Conservation (phyloP, 768 basidiomycete species). For the Mycena vulgaris region DNA sequence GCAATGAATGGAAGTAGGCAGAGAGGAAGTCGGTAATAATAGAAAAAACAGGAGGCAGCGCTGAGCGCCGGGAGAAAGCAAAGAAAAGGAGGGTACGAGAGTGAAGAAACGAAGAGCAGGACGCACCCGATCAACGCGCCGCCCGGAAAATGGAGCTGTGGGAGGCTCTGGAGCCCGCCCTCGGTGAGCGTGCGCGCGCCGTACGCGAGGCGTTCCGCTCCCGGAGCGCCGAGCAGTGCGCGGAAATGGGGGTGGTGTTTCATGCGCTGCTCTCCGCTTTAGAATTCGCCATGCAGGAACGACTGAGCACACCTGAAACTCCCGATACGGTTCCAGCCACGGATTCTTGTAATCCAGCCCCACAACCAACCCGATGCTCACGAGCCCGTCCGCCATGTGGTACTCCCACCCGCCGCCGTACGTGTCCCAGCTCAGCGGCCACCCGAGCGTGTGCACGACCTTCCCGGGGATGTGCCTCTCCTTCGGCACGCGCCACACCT, state of each 20-base stretch:
- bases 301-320: constrained; percentile 81
- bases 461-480: constrained; percentile 58
- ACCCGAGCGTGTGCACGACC: constrained; percentile 95
- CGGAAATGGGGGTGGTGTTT: constrained; percentile 97
- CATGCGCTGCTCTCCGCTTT: constrained; percentile 66
- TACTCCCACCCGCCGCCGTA: constrained; percentile 97
- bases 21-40: no score
- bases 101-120: not conserved
- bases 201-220: constrained; percentile 83
- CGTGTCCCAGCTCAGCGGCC: constrained; percentile 87
- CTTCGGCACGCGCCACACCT: constrained; percentile 92
- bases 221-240: constrained; percentile 70
- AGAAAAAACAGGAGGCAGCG: no score
- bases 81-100: not conserved
- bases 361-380: constrained; percentile 92
- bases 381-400: constrained; percentile 94
- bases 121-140: constrained; percentile 87
- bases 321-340: constrained; percentile 91
- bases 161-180: constrained; percentile 94
- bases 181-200: constrained; percentile 93
- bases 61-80: no score
- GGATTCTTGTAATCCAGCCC: constrained; percentile 97
- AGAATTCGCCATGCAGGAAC: not conserved
- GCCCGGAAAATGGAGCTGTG: constrained; percentile 89
- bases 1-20: not conserved